Evolutionary conservation across 2,329 filamentous ascomycete species (phyloP).

Genomic region (Cryoendolithus antarcticus): DNA sequence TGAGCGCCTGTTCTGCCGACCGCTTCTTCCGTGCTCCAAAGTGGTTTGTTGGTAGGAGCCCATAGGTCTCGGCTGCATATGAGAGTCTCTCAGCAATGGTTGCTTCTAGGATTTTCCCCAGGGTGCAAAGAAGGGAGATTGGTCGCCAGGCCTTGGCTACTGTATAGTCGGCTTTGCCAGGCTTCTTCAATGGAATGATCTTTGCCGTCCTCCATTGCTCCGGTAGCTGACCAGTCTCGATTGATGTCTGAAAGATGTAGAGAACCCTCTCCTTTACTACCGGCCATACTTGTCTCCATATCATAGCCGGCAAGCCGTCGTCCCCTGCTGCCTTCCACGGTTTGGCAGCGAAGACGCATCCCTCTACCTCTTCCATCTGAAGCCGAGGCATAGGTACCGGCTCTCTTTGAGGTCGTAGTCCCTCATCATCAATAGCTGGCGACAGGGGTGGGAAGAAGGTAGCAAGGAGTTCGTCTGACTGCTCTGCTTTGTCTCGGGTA

Average conservation of each 20-base stretch:
- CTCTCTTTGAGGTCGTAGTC: not conserved
- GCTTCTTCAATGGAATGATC: conserved; percentile 18
- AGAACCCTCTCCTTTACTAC: conserved; percentile 13
- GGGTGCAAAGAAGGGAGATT: conserved; percentile 14
- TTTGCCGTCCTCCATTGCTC: conserved; percentile 15
- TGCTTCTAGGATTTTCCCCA: conserved; percentile 15
- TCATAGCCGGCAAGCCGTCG: conserved; percentile 8
- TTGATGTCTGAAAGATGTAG: conserved; percentile 10
- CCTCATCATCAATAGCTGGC: not conserved
- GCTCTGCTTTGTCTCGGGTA: no score
- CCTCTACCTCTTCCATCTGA: not conserved
- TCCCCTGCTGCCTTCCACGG: conserved; percentile 7
- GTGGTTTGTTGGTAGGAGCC: conserved; percentile 1
- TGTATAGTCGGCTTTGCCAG: conserved; percentile 16
- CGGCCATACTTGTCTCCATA: conserved; percentile 15
- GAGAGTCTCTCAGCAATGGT: not conserved
- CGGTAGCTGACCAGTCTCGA: conserved; percentile 13
- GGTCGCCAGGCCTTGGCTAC: conserved; percentile 15
- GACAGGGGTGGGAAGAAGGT: not conserved
- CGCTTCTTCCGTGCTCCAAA: not conserved
- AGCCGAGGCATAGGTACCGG: not conserved
- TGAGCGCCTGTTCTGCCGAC: not conserved
- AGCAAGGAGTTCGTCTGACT: not conserved
- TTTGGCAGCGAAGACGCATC: conserved; percentile 2
- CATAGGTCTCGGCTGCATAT: not conserved